Evolutionary conservation across 306 rosid genomes (phyloP), one percentile per base, ranked within the genome.

Genomic region (Cucumis melo): DNA sequence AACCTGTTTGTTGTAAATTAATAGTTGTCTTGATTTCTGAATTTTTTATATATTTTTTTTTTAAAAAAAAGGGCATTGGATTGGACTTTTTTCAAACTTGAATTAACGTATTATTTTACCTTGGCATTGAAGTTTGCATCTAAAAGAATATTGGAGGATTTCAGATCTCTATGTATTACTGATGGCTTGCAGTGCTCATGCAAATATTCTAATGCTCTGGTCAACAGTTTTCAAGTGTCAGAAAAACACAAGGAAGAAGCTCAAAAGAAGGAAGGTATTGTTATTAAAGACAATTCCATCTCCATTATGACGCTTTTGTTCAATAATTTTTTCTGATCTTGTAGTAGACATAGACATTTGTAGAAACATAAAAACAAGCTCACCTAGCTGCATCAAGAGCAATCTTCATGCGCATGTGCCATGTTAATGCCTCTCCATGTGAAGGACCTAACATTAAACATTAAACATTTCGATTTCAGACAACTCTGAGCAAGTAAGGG

Each of bases 341-440:
- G 66, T 27, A 6, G 24, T 20, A 57, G 32, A 12, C 19, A 50
- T n/a, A 46, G 42, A 32, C 36, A 32, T 32, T 32, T 24, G 61
- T 34, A 59, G 7, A 75, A 71, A 64, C 61, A 46, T 32, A 15
- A 10, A 77, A 71, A 68, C 70, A 80, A 79, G 53, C 72, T 86
- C 53, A 89, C 99, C 93, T 94, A 39, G 99, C 97, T 61, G 93
- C 54, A 82, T 94, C 97, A 57, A 94, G 93, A 78, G 99, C 99
- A 81, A 92, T 88, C 85, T 94, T 94, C 97, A 94, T 87, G 81
- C 99, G 85, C 93, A 86, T 90, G 58, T 83, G 87, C 99, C 99
- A 94, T 9, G 93, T 90, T 87, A 94, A 82, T 77, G 83, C 84
- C 0, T 91, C 87, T 29, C 99, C 99, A 83, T 75, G 92, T 77